Conservation (phyloP, 768 basidiomycete species). For the Trametes cubensis region DNA sequence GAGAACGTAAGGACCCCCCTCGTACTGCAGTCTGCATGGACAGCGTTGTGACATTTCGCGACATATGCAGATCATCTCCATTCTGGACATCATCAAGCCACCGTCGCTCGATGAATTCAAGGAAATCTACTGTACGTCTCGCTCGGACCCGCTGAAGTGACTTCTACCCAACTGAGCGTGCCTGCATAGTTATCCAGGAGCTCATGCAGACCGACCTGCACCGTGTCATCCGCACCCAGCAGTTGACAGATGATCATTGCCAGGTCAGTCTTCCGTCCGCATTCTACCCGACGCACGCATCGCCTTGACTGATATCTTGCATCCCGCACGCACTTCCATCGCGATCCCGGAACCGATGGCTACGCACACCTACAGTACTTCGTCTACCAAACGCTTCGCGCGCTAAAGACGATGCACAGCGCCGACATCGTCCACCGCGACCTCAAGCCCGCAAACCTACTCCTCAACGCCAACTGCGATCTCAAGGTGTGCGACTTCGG, state of each 20-base stretch:
- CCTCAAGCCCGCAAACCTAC: constrained; percentile 84
- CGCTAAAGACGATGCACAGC: constrained; percentile 86
- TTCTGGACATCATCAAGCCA: constrained; percentile 89
- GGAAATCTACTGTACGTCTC: constrained; percentile 76
- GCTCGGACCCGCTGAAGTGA: not conserved
- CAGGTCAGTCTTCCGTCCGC: constrained; percentile 48
- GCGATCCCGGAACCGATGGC: not conserved
- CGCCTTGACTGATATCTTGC: not conserved
- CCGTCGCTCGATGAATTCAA: constrained; percentile 73
- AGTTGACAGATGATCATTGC: constrained; percentile 88
- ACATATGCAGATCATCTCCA: constrained; percentile 76
- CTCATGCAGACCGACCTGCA: constrained; percentile 92
- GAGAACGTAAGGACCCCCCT: constrained; percentile 62
- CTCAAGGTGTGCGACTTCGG: constrained; percentile 91
- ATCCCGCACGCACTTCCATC: constrained; percentile 14
- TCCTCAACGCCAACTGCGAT: constrained; percentile 89
- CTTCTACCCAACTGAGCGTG: constrained; percentile 11
- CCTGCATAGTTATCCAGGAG: constrained; percentile 70
- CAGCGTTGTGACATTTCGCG: constrained; percentile 8
- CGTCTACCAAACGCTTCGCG: constrained; percentile 82
- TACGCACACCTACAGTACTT: constrained; percentile 57
- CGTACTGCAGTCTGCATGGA: not conserved
- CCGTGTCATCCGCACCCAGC: constrained; percentile 87
- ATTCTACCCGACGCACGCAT: not conserved
- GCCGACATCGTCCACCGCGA: constrained; percentile 81